These are phyloP conservation scores for Yamadazyma dendronema DNA, from an alignment of 1,139 yeast species.

Conservation along the genomic window DNA sequence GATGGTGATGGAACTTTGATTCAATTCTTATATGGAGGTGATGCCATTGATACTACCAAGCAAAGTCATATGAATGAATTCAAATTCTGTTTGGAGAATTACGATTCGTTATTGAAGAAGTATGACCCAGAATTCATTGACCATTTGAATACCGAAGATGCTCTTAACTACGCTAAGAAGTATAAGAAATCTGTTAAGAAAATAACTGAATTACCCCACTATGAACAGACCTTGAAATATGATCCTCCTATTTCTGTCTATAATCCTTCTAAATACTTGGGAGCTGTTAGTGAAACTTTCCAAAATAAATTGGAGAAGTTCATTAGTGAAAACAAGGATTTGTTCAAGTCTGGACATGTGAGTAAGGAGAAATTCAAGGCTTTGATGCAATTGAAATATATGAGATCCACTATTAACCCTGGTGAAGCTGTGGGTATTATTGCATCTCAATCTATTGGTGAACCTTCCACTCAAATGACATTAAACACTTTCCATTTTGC, in stretches of 20 bases:
- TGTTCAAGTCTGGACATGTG: slow-evolving; percentile 58
- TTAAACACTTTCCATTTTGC: slow-evolving; percentile 99
- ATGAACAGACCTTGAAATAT: slow-evolving; percentile 60
- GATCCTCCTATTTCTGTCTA: slow-evolving; percentile 87
- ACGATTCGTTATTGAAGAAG: slow-evolving; percentile 79
- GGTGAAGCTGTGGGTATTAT: slow-evolving; percentile 99
- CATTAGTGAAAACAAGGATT: slow-evolving; percentile 50
- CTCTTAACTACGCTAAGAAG: slow-evolving; percentile 78
- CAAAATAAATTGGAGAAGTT: slow-evolving; percentile 75
- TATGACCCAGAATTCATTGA: slow-evolving; percentile 67
- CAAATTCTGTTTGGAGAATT: slow-evolving; percentile 89
- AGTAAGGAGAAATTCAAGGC: slow-evolving; percentile 91
- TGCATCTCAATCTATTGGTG: slow-evolving; percentile 98
- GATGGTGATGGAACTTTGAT: slow-evolving; percentile 93
- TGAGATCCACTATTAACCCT: slow-evolving; percentile 92
- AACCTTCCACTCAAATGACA: slow-evolving; percentile 99
- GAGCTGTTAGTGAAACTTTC: slow-evolving; percentile 90
- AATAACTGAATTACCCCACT: slow-evolving; percentile 61
- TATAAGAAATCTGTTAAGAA: slow-evolving; percentile 72
- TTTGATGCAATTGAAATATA: slow-evolving; percentile 95
- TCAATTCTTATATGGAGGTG: slow-evolving; percentile 98
- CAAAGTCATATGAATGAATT: slow-evolving; percentile 94
- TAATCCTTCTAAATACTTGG: slow-evolving; percentile 87
- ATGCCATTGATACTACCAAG: slow-evolving; percentile 89
- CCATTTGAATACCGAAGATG: slow-evolving; percentile 78